A percentile compares a stretch with the other conserved stretches of the same genome.
Evolutionary conservation across 345 rosid species (phyloP).

Genomic region (Populus davidiana): DNA sequence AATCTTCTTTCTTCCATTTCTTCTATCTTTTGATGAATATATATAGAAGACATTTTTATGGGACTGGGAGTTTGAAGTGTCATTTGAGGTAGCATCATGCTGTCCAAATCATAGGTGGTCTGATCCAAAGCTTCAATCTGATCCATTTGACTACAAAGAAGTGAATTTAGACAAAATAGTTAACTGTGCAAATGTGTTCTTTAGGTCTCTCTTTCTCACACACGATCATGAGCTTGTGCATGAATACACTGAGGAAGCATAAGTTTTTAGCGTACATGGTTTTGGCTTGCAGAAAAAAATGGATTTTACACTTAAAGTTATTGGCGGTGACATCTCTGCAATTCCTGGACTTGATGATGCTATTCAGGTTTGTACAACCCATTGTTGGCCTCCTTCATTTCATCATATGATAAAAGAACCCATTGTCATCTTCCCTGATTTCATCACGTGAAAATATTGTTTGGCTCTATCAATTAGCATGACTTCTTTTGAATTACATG

Average conservation of each 20-base stretch:
- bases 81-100: neutral
- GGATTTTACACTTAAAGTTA: constrained; percentile 82
- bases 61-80: neutral
- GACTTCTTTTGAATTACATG: neutral
- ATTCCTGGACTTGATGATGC: constrained; percentile 87
- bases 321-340: constrained; percentile 91
- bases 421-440: neutral
- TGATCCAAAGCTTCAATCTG: neutral
- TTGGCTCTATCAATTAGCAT: neutral
- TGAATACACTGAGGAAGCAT: neutral
- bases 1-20: neutral
- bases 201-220: neutral
- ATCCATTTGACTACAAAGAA: neutral
- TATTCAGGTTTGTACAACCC: constrained; percentile 67
- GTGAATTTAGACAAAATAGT: neutral
- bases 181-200: too few relatives aligned
- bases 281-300: constrained; percentile 75
- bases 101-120: neutral
- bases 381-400: neutral
- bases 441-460: neutral
- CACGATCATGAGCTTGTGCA: neutral
- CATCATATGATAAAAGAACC: neutral
- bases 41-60: neutral
- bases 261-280: neutral
- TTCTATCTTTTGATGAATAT: neutral